A percentile compares a stretch with the other conserved stretches of the same genome.
Conservation (phyloP, 1,284 basidiomycete species). For the Termitomyces sp. region DNA sequence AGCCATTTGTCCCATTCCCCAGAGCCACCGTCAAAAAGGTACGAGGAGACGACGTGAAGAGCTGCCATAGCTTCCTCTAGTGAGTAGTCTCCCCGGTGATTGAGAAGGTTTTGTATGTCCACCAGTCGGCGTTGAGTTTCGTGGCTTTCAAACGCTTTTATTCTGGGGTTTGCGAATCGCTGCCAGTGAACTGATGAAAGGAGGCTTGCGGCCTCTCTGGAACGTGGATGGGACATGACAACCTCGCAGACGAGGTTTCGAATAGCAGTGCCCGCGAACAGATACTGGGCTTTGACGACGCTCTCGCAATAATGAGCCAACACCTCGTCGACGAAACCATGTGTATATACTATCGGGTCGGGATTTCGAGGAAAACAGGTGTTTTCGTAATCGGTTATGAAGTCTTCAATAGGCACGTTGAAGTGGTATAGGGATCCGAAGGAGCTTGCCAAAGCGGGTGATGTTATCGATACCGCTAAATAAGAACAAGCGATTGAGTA, state of each 20-base stretch:
- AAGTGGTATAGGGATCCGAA: conserved; percentile 19
- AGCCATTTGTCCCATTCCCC: conserved; percentile 69
- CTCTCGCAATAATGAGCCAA: conserved; percentile 40
- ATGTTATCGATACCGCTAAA: conserved; percentile 20
- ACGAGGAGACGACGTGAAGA: conserved; percentile 65
- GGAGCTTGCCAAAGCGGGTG: conserved; percentile 22
- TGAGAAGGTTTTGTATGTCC: conserved; percentile 24
- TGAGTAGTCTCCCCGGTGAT: conserved; percentile 25
- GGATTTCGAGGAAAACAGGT: conserved; percentile 13
- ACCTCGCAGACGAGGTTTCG: conserved; percentile 42
- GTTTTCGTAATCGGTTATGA: not conserved
- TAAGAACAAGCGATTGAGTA: conserved; percentile 55
- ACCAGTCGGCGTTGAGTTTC: conserved; percentile 26
- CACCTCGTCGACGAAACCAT: conserved; percentile 29
- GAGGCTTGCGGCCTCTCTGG: conserved; percentile 53
- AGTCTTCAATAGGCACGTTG: not conserved
- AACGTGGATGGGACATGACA: conserved; percentile 32
- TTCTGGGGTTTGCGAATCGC: conserved; percentile 21
- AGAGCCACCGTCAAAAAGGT: conserved; percentile 68
- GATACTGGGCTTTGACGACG: conserved; percentile 63
- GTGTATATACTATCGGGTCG: conserved; percentile 17
- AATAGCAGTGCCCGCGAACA: conserved; percentile 52
- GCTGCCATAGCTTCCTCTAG: conserved; percentile 74
- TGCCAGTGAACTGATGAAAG: conserved; percentile 49
- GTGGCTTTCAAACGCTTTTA: conserved; percentile 23